Conservation (phyloP, 1,284 basidiomycete species). For the Cystobasidiaceae sp. region DNA sequence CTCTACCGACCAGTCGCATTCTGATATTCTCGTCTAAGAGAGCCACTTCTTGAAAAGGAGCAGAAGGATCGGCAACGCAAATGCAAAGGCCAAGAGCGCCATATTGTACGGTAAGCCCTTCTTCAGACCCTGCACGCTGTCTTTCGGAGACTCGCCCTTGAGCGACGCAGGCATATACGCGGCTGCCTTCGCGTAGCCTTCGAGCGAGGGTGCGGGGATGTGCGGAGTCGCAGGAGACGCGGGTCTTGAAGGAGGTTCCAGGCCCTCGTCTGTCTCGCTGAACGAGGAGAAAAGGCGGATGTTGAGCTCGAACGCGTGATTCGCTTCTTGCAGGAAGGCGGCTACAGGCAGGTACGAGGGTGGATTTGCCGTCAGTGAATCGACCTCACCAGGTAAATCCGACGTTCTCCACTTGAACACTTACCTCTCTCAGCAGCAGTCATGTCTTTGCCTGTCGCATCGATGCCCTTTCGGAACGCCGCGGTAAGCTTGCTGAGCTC, state of each 20-base stretch:
- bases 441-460: constrained; percentile 57
- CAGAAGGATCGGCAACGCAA: neutral
- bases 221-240: neutral
- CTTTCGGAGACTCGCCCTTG: no score
- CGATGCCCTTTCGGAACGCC: constrained; percentile 70
- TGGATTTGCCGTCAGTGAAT: neutral
- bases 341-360: constrained; percentile 41
- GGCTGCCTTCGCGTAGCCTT: constrained; percentile 6
- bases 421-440: constrained; percentile 56
- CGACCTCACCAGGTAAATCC: neutral
- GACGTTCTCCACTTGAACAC: constrained; percentile 34
- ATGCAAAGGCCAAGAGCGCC: neutral
- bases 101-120: no score
- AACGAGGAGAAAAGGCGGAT: constrained; percentile 55
- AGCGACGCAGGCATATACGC: constrained; percentile 6
- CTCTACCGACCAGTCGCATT: no score
- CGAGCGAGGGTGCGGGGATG: neutral
- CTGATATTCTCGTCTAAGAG: no score
- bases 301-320: constrained; percentile 63
- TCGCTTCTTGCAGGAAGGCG: constrained; percentile 59
- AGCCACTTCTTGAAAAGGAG: no score
- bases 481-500: constrained; percentile 71
- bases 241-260: neutral
- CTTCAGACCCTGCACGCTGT: no score
- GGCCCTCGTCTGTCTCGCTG: constrained; percentile 4